Evolutionary conservation across 495 filamentous ascomycete genomes (phyloP).

Genomic region (Cercophora scortea): DNA sequence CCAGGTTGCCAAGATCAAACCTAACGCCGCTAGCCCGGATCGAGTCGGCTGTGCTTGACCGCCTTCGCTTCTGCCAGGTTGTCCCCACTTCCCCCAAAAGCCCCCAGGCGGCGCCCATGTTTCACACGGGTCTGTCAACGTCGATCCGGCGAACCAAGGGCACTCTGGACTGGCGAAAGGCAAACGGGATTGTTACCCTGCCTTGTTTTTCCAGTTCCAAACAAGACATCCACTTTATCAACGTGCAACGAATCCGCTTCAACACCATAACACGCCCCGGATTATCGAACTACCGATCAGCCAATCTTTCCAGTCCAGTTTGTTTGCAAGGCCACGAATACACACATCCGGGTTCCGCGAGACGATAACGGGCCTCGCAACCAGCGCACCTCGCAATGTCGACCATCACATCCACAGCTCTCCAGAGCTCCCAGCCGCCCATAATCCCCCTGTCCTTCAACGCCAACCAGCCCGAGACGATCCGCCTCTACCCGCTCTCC

Average conservation of each 20-base stretch:
- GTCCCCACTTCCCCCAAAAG: background rate
- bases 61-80: background rate
- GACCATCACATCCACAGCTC: constrained; percentile 58
- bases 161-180: no score
- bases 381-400: constrained; percentile 56
- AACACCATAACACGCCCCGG: background rate
- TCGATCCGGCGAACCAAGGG: no score
- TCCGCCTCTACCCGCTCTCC: constrained; percentile 88
- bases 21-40: background rate
- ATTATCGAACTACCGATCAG: background rate
- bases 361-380: background rate
- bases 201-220: no score
- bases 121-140: background rate
- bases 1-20: background rate
- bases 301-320: background rate
- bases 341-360: background rate
- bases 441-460: constrained; percentile 77
- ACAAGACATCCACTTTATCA: background rate
- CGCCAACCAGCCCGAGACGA: constrained; percentile 79
- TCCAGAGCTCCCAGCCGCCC: constrained; percentile 69
- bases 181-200: no score
- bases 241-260: background rate
- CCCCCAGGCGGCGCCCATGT: background rate
- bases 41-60: background rate
- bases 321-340: no score